These are phyloP conservation scores for Lipomyces lipofer DNA, from an alignment of 805 yeast species.

Conservation along the genomic window DNA sequence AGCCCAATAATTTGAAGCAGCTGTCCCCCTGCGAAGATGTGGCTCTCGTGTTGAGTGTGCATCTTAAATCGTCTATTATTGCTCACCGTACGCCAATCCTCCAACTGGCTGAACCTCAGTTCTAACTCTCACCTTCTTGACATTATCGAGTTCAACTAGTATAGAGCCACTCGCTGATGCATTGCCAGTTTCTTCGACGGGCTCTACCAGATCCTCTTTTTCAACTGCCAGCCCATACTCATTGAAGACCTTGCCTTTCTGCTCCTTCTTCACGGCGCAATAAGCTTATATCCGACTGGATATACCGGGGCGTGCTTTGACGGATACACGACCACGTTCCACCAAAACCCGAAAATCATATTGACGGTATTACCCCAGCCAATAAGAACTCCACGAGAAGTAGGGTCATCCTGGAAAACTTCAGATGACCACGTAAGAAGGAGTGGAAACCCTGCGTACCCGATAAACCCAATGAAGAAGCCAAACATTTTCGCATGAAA, in stretches of 20 bases:
- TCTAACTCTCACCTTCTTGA: too few relatives aligned
- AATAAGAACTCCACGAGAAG: slow-evolving; percentile 14
- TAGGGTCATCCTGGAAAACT: slow-evolving; percentile 20
- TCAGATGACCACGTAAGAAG: slow-evolving; percentile 21
- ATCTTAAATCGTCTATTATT: too few relatives aligned
- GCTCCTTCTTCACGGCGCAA: slow-evolving; percentile 1
- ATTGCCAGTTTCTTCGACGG: too few relatives aligned
- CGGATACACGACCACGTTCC: slow-evolving; percentile 40
- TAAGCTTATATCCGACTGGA: slow-evolving; percentile 39
- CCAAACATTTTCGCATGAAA: slow-evolving; percentile 38
- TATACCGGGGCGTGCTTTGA: slow-evolving; percentile 41
- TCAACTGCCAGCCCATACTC: slow-evolving; percentile 15
- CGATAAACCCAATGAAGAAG: slow-evolving; percentile 16
- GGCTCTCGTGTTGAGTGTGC: too few relatives aligned
- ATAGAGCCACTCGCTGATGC: too few relatives aligned
- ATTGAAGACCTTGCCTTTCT: slow-evolving; percentile 5
- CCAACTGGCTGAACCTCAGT: too few relatives aligned
- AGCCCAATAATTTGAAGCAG: too few relatives aligned
- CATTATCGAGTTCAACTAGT: too few relatives aligned
- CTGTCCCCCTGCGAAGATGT: too few relatives aligned
- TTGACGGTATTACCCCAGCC: slow-evolving; percentile 17
- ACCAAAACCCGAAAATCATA: slow-evolving; percentile 38
- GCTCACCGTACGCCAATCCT: too few relatives aligned
- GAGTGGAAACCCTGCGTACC: slow-evolving; percentile 18
- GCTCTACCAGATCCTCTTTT: too few relatives aligned